These are phyloP conservation scores for Epichloe elymi DNA, from an alignment of 2,329 filamentous ascomycete species.

Conservation along the genomic window DNA sequence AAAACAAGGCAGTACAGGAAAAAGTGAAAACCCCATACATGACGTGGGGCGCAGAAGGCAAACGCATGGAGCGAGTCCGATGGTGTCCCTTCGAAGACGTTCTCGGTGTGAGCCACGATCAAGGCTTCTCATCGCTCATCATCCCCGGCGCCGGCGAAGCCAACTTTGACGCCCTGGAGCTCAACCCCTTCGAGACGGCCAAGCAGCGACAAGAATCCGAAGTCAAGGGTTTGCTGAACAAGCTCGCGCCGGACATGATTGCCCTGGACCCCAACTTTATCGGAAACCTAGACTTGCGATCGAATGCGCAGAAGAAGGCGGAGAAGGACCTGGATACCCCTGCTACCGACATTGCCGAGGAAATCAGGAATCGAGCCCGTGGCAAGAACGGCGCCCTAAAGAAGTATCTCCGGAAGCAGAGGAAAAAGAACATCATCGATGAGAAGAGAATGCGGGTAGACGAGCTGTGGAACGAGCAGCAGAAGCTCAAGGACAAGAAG, in stretches of 20 bases:
- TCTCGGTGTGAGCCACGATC: slow-evolving; percentile 69
- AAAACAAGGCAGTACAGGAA: slow-evolving; percentile 54
- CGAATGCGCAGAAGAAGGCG: slow-evolving; percentile 60
- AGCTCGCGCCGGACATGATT: slow-evolving; percentile 95
- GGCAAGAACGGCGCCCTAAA: slow-evolving; percentile 83
- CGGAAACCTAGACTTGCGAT: slow-evolving; percentile 72
- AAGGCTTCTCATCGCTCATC: slow-evolving; percentile 80
- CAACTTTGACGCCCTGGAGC: slow-evolving; percentile 88
- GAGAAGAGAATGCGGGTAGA: slow-evolving; percentile 83
- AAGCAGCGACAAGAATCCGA: slow-evolving; percentile 90
- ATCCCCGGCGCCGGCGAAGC: slow-evolving; percentile 92
- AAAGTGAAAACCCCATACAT: slow-evolving; percentile 86
- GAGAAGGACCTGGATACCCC: slow-evolving; percentile 71
- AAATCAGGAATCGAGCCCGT: slow-evolving; percentile 63
- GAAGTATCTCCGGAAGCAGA: slow-evolving; percentile 84
- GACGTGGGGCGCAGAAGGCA: slow-evolving; percentile 79
- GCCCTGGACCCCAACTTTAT: slow-evolving; percentile 85
- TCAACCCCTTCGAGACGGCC: slow-evolving; percentile 86
- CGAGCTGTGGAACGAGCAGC: slow-evolving; percentile 62
- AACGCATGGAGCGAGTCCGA: slow-evolving; percentile 62
- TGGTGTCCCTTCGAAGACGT: slow-evolving; percentile 97
- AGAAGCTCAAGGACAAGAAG: slow-evolving; percentile 52
- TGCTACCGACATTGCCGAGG: slow-evolving; percentile 40
- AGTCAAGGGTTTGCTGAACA: slow-evolving; percentile 82
- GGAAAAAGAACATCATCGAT: slow-evolving; percentile 87